Evolutionary conservation across 2,329 filamentous ascomycete species (phyloP), one percentile per base, ranked within the genome.

Genomic region (Sporothrix inflata): DNA sequence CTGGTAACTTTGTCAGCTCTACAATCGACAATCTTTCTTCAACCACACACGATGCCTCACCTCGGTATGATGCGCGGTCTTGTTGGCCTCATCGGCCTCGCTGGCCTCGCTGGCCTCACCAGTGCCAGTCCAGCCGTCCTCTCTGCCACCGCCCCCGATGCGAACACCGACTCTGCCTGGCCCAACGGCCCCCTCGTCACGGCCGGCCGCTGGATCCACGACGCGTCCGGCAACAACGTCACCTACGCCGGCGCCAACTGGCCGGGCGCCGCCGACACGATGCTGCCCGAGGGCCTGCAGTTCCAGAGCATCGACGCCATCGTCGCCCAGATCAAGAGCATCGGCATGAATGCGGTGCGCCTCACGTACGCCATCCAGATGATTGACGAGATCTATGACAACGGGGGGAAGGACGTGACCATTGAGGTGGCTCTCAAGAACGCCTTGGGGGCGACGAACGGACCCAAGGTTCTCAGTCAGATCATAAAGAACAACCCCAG

Each of bases 221-320:
- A 85, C 73, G 78, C 82, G 1, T 79, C 80, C 0, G 83, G 83
- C 49, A 77, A 81, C 2, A 82, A 81, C 45, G 79, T 88, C 45
- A 84, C 82, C 7, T 85, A 86, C 71, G 87, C 85, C 4, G 88
- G 88, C 0, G 84, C 84, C 14, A 91, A 91, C 75, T 91, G 88
- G 89, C 87, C 88, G 0, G 89, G 88, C 0, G 85, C 87, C 19
- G 84, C 84, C 60, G 88, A 90, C 60, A 84, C 86, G n/a, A 90
- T 91, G 88, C 83, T 91, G 0, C 89, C 88, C 0, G 89, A 91
- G 74, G 89, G 89, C 3, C 82, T 91, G 2, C 88, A 90, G 77
- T 89, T 89, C 78, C 84, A 85, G 47, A 90, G 88, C 0, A 83
- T 91, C 65, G 80, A 82, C 49, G 80, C 79, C 8, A 86, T 91